phyloP scores from a whole-genome alignment of 208 protist genomes.

The Trypanosoma platydactyli region DNA sequence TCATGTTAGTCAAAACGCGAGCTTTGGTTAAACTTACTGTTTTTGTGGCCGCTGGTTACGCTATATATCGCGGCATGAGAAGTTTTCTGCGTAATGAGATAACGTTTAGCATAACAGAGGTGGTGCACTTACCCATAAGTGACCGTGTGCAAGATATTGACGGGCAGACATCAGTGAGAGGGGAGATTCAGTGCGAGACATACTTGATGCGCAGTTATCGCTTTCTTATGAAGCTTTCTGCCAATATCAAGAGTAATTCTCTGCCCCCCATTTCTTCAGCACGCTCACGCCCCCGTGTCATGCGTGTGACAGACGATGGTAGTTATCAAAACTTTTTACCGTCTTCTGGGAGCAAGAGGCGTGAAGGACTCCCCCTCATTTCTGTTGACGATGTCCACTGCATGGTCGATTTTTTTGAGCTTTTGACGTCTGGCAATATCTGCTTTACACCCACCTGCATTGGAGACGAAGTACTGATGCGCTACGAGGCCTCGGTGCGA shows the following conservation, averaged over 20 bases:
- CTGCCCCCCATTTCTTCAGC: neutral
- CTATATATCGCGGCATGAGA: slow-evolving; percentile 47
- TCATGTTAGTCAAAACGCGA: slow-evolving; percentile 18
- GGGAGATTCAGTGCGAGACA: slow-evolving; percentile 69
- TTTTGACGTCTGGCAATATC: slow-evolving; percentile 31
- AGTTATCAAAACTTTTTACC: slow-evolving; percentile 10
- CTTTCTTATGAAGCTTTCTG: slow-evolving; percentile 67
- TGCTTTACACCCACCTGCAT: slow-evolving; percentile 56
- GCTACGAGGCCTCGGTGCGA: slow-evolving; percentile 29
- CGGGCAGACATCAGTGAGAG: slow-evolving; percentile 32
- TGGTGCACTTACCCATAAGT: slow-evolving; percentile 59
- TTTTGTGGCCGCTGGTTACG: slow-evolving; percentile 28
- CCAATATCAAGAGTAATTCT: slow-evolving; percentile 33
- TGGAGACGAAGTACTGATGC: slow-evolving; percentile 39
- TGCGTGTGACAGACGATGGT: slow-evolving; percentile 21
- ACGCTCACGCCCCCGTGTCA: slow-evolving; percentile 25
- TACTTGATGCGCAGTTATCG: slow-evolving; percentile 81
- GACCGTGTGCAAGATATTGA: slow-evolving; percentile 14
- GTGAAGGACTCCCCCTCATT: slow-evolving; percentile 27
- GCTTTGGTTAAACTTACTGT: slow-evolving; percentile 26
- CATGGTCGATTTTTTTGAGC: slow-evolving; percentile 53
- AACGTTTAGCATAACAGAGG: slow-evolving; percentile 71
- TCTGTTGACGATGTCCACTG: slow-evolving; percentile 31
- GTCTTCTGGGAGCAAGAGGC: slow-evolving; percentile 3
- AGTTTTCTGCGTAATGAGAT: slow-evolving; percentile 73